phyloP scores from a whole-genome alignment of 192 early-diverging fungal genomes.

The Chytriomyces hyalinus region DNA sequence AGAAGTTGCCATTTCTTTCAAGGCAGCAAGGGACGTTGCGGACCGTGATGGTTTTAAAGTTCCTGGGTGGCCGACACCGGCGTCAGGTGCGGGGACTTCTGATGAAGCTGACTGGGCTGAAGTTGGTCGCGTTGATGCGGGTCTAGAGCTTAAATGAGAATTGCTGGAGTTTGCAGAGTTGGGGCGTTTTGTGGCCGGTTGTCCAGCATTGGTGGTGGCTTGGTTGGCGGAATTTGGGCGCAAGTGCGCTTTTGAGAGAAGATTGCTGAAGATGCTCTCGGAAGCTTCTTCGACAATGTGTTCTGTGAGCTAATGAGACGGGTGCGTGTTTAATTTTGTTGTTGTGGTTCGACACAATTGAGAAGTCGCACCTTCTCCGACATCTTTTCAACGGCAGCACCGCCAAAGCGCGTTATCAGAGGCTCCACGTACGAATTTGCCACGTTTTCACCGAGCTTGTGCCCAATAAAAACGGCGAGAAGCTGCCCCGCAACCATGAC shows the following conservation, averaged over 20 bases:
- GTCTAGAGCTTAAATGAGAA: neutral
- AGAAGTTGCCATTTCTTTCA: neutral
- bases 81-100: too few relatives aligned
- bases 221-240: neutral
- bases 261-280: neutral
- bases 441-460: slow-evolving; percentile 20
- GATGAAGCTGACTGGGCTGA: neutral
- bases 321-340: too few relatives aligned
- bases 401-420: slow-evolving; percentile 25
- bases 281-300: neutral
- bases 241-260: neutral
- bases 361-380: neutral
- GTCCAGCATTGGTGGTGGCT: neutral
- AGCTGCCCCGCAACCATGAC: slow-evolving; percentile 30
- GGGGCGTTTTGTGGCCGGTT: neutral
- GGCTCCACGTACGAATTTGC: slow-evolving; percentile 16
- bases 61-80: too few relatives aligned
- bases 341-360: too few relatives aligned
- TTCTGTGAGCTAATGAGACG: neutral
- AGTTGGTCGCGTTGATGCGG: neutral
- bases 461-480: slow-evolving; percentile 24
- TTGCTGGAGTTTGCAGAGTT: neutral
- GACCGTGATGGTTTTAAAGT: too few relatives aligned
- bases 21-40: neutral
- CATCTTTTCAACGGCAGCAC: slow-evolving; percentile 22